Evolutionary conservation across 2,329 filamentous ascomycete species (phyloP).

Genomic region (Aspergillus fischeri): DNA sequence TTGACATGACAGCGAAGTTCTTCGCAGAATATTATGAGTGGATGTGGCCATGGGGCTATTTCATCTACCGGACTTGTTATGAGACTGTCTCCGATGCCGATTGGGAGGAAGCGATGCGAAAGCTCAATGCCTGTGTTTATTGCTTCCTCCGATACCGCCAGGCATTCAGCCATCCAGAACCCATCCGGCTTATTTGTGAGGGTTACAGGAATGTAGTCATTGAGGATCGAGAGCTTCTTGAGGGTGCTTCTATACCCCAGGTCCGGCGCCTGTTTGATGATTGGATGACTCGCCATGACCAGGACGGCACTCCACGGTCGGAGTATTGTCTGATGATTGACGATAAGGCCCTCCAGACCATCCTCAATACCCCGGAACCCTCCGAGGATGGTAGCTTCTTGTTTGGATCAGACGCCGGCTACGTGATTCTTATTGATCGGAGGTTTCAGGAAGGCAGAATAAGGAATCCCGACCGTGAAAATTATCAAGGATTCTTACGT

Average conservation of each 20-base stretch:
- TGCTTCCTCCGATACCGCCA: background rate
- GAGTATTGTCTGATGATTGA: background rate
- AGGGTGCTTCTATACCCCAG: background rate
- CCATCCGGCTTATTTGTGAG: background rate
- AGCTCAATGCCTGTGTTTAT: background rate
- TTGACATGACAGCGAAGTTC: background rate
- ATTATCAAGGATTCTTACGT: background rate
- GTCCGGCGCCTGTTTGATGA: background rate
- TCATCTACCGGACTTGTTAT: background rate
- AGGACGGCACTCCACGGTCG: background rate
- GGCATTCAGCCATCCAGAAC: background rate
- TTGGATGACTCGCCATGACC: background rate
- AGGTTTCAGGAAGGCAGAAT: background rate
- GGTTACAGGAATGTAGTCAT: background rate
- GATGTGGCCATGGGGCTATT: background rate
- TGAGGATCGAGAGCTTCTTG: background rate
- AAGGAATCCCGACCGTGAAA: background rate
- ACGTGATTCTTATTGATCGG: background rate
- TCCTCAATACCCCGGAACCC: background rate
- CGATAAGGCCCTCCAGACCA: background rate
- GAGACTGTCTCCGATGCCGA: background rate
- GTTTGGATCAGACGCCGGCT: background rate
- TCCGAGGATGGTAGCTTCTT: background rate
- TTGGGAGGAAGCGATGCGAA: background rate
- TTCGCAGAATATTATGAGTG: background rate